Conservation (phyloP, 139 green algal genomes). For the Tetraselmis striata region DNA sequence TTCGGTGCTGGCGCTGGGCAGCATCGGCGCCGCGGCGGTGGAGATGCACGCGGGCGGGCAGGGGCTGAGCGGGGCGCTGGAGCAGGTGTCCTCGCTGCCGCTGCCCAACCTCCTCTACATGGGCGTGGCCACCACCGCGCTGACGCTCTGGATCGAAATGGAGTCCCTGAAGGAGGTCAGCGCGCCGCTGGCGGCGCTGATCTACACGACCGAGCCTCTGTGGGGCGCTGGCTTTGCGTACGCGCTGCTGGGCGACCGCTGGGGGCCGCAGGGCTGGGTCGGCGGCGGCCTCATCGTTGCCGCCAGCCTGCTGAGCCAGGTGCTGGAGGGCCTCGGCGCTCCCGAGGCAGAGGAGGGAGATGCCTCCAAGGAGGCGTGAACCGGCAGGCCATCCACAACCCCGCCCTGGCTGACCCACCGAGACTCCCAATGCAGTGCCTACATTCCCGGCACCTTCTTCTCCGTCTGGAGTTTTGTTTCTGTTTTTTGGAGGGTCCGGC, state of each 20-base stretch:
- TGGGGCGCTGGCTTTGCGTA: slow-evolving; percentile 52
- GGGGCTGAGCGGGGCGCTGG: background rate
- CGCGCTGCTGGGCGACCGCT: slow-evolving; percentile 42
- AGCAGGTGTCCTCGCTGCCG: slow-evolving; percentile 9
- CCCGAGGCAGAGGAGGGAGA: no score
- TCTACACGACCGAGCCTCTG: slow-evolving; percentile 59
- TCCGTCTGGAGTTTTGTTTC: no score
- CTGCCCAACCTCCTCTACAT: slow-evolving; percentile 38
- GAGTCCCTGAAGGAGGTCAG: slow-evolving; percentile 32
- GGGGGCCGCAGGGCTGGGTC: slow-evolving; percentile 39
- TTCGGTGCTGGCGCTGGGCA: slow-evolving; percentile 19
- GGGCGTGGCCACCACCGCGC: slow-evolving; percentile 44
- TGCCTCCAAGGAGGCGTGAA: no score
- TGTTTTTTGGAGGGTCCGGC: no score
- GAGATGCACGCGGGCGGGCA: slow-evolving; percentile 1
- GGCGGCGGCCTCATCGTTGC: slow-evolving; percentile 40
- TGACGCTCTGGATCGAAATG: slow-evolving; percentile 39
- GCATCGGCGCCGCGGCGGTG: slow-evolving; percentile 6
- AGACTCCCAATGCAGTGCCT: no score
- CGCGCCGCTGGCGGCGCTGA: slow-evolving; percentile 43
- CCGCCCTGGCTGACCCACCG: no score
- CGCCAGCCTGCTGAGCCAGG: slow-evolving; percentile 8
- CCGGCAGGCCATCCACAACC: no score
- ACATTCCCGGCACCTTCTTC: no score
- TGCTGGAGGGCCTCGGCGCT: slow-evolving; percentile 2